A percentile compares a stretch with the other conserved stretches of the same genome.
Conservation (phyloP, 2,329 filamentous ascomycete genomes). For the Scedosporium boydii region DNA sequence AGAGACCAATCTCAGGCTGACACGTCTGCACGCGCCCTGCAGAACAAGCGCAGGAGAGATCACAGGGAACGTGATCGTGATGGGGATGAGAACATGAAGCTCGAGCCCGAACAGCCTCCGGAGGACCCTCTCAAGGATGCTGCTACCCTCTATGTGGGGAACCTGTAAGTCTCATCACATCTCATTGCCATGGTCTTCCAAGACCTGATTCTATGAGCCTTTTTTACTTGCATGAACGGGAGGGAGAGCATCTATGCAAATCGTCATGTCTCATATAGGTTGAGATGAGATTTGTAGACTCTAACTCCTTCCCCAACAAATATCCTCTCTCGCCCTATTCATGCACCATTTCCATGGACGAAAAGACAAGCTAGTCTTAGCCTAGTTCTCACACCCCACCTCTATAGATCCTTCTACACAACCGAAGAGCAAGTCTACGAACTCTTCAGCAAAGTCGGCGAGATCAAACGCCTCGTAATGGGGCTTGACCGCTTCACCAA, state of each 20-base stretch:
- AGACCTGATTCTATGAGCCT: background rate
- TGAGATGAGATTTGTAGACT: background rate
- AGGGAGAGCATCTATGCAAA: background rate
- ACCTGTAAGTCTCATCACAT: slow-evolving; percentile 51
- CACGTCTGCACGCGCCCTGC: slow-evolving; percentile 5
- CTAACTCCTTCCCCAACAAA: background rate
- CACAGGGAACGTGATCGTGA: slow-evolving; percentile 44
- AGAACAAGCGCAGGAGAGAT: slow-evolving; percentile 63
- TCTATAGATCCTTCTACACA: slow-evolving; percentile 79
- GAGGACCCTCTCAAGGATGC: slow-evolving; percentile 72
- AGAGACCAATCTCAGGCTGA: background rate
- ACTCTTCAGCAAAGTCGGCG: slow-evolving; percentile 89
- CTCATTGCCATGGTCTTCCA: too few species aligned
- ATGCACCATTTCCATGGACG: background rate
- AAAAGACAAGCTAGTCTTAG: background rate
- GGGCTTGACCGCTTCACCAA: slow-evolving; percentile 94
- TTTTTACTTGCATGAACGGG: background rate
- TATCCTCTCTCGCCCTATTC: background rate
- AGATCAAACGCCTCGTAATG: slow-evolving; percentile 98
- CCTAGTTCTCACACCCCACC: slow-evolving; percentile 7
- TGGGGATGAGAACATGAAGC: slow-evolving; percentile 43
- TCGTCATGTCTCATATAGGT: background rate
- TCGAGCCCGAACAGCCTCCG: slow-evolving; percentile 33
- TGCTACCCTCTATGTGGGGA: slow-evolving; percentile 94
- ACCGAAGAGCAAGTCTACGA: slow-evolving; percentile 99